Evolutionary conservation across 1,284 basidiomycete genomes (phyloP), one percentile per base, ranked within the genome.

Genomic region (Cutaneotrichosporon cavernicola): DNA sequence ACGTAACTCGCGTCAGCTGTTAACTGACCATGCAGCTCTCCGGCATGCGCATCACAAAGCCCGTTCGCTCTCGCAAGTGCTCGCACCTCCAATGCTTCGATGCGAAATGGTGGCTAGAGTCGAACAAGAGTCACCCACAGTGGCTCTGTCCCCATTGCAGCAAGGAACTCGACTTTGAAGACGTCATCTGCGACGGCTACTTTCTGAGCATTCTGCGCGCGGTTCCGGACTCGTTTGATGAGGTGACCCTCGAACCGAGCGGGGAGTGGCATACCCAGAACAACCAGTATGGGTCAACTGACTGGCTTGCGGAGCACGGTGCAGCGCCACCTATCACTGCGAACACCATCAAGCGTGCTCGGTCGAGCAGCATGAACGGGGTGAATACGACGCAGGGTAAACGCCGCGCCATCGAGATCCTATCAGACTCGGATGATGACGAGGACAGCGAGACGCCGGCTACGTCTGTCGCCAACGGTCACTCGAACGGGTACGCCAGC

Each of bases 61-160:
- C 97, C 2, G 89, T 91, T 75, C 89, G 96, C 18, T 95, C 96
- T 0, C 84, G 83, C 14, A 83, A 85, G 67, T 99, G 97, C 76
- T 87, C 90, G 26, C 97, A 99, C 78, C 83, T 91, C 2, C 92
- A 97, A 74, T 99, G 97, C 80, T 99, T 99, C 77, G 97, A 99
- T 79, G 94, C 95, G 0, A 85, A 85, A 22, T 92, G 90, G 58
- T 99, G 95, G 92, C 93, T 90, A 72, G 90, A 89, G 26, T 88
- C 97, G 76, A 99, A 97, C 86, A 91, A 96, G 73, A 90, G 92
- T 80, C 96, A 95, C 6, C 97, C 97, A 0, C 94, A 93, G 36
- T 99, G 92, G 90, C 80, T 89, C 47, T 99, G 97, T 78, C 96
- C 97, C n/a, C 89, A 94, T 46, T 99, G 97, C 80, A 91, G 91